Evolutionary conservation across 2,329 filamentous ascomycete genomes (phyloP), one percentile per base, ranked within the genome.

Genomic region (Claviceps quebecensis): DNA sequence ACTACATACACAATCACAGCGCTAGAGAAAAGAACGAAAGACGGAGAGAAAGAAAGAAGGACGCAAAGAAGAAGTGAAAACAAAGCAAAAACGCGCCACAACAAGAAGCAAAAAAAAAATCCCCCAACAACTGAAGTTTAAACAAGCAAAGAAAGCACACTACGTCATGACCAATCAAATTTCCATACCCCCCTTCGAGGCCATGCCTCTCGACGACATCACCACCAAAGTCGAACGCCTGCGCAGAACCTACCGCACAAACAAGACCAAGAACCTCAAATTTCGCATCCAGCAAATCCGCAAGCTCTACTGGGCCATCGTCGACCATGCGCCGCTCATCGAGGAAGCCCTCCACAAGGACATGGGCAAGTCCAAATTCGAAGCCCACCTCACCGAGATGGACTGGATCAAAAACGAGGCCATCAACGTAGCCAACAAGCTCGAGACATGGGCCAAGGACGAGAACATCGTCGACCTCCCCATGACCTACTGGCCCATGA

Each of bases 231-330:
- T 82, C 62, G 72, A 77, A 52, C 76, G 71, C 6, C 70, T 85
- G 44, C 82, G 82, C 62, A 69, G 74, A 49, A 81, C 83, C n/a
- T 97, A 87, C 69, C 75, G 77, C 59, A 77, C 86, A 17, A 83
- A 89, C 66, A 86, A 84, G 70, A 96, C 90, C 44, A 88, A 88
- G 64, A 77, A 87, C 51, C 65, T 96, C 54, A 78, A 87, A 61
- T 97, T 85, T 72, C 83, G 93, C 56, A 74, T 90, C 56, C 75
- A 80, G 51, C 93, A 97, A 75, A 80, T 98, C 55, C 85, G 90
- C 60, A 91, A 89, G 76, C 82, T 97, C 52, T 97, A 95, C 74
- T 97, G 93, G 93, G 89, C 79, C 7, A 67, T 96, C 58, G 81
- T 81, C 57, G 91, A 97, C 72, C 83, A 87, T 65, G 76, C 82